Percentiles rank a stretch among this genome's conserved stretches.
These are phyloP conservation scores for Litsea cubeba DNA, from an alignment of 164 flowering plant species.

Conservation along the genomic window DNA sequence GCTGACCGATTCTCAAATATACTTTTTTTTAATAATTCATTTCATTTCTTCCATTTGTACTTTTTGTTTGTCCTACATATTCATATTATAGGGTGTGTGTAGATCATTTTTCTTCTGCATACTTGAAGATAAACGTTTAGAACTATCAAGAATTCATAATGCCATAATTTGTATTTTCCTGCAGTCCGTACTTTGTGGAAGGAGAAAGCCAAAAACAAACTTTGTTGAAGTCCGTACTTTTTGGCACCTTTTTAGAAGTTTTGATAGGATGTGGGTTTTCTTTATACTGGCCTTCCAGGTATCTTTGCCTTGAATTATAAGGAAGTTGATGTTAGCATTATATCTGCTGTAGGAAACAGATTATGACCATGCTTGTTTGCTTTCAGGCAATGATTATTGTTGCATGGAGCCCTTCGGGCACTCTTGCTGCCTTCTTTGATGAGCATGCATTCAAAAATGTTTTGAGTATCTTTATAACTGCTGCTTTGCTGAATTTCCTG, in stretches of 20 bases:
- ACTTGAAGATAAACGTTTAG: not conserved
- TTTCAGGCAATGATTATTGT: conserved; percentile 90
- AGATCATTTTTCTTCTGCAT: not conserved
- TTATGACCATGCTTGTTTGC: not conserved
- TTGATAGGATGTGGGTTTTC: conserved; percentile 97
- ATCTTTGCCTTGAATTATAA: conserved; percentile 3
- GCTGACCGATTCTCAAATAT: not conserved
- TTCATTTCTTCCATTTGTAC: not conserved
- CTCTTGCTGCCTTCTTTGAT: conserved; percentile 53
- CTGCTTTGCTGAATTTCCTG: conserved; percentile 69
- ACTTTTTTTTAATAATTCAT: no score
- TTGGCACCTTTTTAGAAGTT: conserved; percentile 92
- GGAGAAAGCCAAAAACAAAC: conserved; percentile 80
- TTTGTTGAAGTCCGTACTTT: conserved; percentile 97
- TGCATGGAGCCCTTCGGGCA: conserved; percentile 79
- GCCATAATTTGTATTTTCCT: not conserved
- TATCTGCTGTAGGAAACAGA: not conserved
- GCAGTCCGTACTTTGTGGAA: conserved; percentile 44
- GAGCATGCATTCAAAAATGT: conserved; percentile 60
- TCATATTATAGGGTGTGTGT: not conserved
- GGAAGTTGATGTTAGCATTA: not conserved
- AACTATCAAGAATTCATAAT: not conserved
- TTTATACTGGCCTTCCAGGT: conserved; percentile 93
- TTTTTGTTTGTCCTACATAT: no score
- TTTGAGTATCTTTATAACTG: conserved; percentile 75